These are phyloP conservation scores for Erodium moschatum DNA, from an alignment of 441 rosid species.

Conservation along the genomic window DNA sequence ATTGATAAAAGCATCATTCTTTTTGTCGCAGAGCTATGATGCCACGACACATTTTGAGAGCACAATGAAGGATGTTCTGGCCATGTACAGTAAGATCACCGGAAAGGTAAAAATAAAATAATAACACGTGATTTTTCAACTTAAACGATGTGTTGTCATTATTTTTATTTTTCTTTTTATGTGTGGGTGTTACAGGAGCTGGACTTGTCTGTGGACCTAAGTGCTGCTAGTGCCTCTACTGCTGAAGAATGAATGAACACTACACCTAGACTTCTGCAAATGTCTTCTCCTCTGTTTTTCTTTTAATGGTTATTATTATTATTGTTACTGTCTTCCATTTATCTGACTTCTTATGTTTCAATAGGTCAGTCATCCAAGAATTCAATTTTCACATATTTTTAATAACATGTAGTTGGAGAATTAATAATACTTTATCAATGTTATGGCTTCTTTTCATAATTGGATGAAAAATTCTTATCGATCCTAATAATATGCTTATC, in stretches of 20 bases:
- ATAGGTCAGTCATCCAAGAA: no score
- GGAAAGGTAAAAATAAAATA: constrained; percentile 41
- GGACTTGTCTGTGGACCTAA: constrained; percentile 79
- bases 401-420: no score
- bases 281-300: neutral
- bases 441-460: no score
- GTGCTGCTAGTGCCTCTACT: constrained; percentile 62
- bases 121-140: neutral
- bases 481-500: no score
- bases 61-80: constrained; percentile 47
- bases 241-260: constrained; percentile 26
- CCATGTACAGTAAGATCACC: constrained; percentile 54
- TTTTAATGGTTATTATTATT: no score
- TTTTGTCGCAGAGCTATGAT: constrained; percentile 43
- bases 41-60: constrained; percentile 62
- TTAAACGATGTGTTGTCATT: neutral
- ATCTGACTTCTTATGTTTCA: no score
- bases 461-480: no score
- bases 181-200: constrained; percentile 37
- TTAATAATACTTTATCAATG: no score
- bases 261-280: neutral
- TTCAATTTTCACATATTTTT: no score
- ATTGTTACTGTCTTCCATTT: no score
- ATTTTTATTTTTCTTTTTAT: neutral
- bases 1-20: neutral